phyloP scores from a whole-genome alignment of 192 early-diverging fungal genomes.

The Backusella macrospora region DNA sequence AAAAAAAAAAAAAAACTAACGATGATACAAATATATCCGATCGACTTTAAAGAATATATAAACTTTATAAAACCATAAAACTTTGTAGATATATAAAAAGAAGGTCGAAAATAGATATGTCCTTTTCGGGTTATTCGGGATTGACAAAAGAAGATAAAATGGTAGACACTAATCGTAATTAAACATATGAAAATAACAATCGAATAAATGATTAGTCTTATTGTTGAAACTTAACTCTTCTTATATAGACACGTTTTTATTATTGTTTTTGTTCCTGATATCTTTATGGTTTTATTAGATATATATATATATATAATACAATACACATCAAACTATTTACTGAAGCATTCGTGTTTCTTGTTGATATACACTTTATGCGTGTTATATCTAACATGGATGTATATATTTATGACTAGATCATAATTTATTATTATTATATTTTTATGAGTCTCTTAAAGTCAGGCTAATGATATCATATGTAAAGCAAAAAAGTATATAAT shows the following conservation, averaged over 20 bases:
- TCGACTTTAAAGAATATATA: not conserved
- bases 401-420: too few relatives aligned
- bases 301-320: not conserved
- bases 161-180: constrained; percentile 2
- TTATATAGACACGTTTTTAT: not conserved
- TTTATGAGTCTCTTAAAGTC: too few relatives aligned
- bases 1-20: not conserved
- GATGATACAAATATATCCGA: not conserved
- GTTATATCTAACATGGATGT: too few relatives aligned
- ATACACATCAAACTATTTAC: not conserved
- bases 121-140: constrained; percentile 4
- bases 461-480: too few relatives aligned
- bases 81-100: not conserved
- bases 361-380: too few relatives aligned
- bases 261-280: not conserved
- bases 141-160: not conserved
- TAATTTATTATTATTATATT: too few relatives aligned
- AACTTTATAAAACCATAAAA: not conserved
- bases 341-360: too few relatives aligned
- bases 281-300: not conserved
- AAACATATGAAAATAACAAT: constrained; percentile 1
- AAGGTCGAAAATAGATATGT: not conserved
- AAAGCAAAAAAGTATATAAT: too few relatives aligned
- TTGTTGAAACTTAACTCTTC: not conserved
- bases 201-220: not conserved